Evolutionary conservation across 2,329 filamentous ascomycete genomes (phyloP).

Genomic region (Torrubiella hemipterigena): DNA sequence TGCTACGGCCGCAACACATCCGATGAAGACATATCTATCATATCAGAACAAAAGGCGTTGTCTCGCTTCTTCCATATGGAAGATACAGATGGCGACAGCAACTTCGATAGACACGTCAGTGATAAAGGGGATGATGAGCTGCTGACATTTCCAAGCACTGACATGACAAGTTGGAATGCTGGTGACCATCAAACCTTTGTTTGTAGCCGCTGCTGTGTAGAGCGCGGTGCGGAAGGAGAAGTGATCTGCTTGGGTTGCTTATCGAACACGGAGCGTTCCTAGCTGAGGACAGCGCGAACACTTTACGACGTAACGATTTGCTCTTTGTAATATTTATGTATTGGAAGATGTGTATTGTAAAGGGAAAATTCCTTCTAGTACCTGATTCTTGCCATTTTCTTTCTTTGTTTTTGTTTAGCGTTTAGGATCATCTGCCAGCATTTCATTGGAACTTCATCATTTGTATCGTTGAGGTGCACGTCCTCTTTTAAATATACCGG

Average conservation of each 20-base stretch:
- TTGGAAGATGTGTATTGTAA: no score
- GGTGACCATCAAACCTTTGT: slow-evolving; percentile 39
- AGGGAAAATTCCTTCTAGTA: no score
- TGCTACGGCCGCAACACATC: slow-evolving; percentile 41
- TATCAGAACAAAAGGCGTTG: slow-evolving; percentile 22
- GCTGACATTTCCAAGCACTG: slow-evolving; percentile 8
- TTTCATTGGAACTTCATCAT: no score
- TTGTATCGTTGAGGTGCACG: no score
- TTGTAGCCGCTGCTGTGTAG: slow-evolving; percentile 58
- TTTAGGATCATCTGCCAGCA: slow-evolving; percentile 4
- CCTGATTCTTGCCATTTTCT: no score
- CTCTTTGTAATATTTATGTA: no score
- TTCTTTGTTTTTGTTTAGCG: no score
- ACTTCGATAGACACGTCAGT: slow-evolving; percentile 3
- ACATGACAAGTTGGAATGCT: slow-evolving; percentile 22
- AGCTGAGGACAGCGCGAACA: no score
- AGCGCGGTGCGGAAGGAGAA: slow-evolving; percentile 51
- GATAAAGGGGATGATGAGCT: slow-evolving; percentile 2
- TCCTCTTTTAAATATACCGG: no score
- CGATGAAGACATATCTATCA: slow-evolving; percentile 10
- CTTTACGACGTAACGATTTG: no score
- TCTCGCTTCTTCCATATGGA: slow-evolving; percentile 38
- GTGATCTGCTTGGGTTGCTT: slow-evolving; percentile 55
- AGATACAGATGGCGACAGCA: slow-evolving; percentile 24
- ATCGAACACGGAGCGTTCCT: slow-evolving; percentile 25